These are phyloP conservation scores for Haplographium delicatum DNA, from an alignment of 495 filamentous ascomycete genomes.

Conservation along the genomic window DNA sequence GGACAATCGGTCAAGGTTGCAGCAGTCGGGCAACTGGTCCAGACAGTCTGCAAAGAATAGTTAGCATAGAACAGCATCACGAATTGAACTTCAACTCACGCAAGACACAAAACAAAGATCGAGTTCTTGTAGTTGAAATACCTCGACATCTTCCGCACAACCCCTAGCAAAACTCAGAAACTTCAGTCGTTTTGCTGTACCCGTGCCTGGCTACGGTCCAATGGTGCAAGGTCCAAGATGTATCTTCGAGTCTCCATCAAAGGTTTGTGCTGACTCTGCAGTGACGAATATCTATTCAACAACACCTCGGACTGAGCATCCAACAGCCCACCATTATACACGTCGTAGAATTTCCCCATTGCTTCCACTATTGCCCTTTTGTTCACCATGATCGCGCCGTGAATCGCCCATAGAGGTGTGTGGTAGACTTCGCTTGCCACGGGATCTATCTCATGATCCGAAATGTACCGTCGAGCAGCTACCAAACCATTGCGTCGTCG, in stretches of 20 bases:
- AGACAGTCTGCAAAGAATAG: constrained; percentile 7
- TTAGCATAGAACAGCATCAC: constrained; percentile 7
- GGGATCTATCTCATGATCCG: background rate
- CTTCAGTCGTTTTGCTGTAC: background rate
- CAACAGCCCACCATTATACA: background rate
- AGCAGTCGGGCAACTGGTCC: constrained; percentile 5
- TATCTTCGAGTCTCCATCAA: constrained; percentile 1
- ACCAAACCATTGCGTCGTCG: background rate
- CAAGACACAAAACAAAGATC: constrained; percentile 1
- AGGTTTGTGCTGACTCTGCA: background rate
- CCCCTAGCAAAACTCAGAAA: background rate
- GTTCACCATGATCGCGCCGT: background rate
- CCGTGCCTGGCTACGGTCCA: background rate
- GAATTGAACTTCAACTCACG: constrained; percentile 3
- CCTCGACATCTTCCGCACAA: background rate
- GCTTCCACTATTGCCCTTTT: background rate
- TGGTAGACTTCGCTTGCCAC: background rate
- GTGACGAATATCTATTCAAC: constrained; percentile 1
- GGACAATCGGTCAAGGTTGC: constrained; percentile 5
- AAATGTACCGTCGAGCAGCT: background rate
- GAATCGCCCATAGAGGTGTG: background rate
- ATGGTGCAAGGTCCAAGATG: background rate
- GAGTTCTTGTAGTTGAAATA: background rate
- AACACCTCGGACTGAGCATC: background rate
- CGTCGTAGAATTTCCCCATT: background rate